Percentiles rank a stretch among this genome's conserved stretches.
Evolutionary conservation across 371 early-diverging fungal genomes (phyloP).

Genomic region (Rozella allomycis): DNA sequence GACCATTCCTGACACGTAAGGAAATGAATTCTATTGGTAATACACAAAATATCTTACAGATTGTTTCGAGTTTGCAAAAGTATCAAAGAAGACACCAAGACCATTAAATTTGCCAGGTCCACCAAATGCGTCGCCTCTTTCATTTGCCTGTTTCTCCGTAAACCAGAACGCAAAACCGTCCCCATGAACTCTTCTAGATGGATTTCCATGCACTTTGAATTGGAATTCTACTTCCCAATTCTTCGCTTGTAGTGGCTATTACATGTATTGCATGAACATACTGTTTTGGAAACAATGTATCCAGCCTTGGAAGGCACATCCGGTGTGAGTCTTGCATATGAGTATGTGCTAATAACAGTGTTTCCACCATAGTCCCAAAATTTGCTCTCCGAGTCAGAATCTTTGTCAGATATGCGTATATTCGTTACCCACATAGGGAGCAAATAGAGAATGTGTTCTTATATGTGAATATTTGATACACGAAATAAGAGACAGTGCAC

Average conservation of each 20-base stretch:
- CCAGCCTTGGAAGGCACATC: conserved; percentile 58
- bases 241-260: conserved; percentile 34
- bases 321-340: conserved; percentile 50
- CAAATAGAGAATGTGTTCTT: background rate
- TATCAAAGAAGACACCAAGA: conserved; percentile 84
- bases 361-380: conserved; percentile 3
- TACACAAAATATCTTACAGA: conserved; percentile 23
- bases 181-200: conserved; percentile 36
- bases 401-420: no score
- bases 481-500: no score
- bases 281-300: conserved; percentile 9
- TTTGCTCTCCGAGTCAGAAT: background rate
- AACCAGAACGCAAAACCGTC: conserved; percentile 92
- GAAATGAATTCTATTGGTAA: conserved; percentile 32
- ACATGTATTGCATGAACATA: no score
- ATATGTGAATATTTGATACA: no score
- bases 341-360: conserved; percentile 16
- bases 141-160: conserved; percentile 25
- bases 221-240: conserved; percentile 80
- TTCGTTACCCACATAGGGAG: background rate
- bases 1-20: conserved; percentile 74
- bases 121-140: conserved; percentile 72
- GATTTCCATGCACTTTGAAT: conserved; percentile 54
- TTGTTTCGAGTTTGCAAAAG: conserved; percentile 68
- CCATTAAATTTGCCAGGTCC: conserved; percentile 65